Evolutionary conservation across 2,329 filamentous ascomycete species (phyloP).

Genomic region (Stagonosporopsis tanaceti): DNA sequence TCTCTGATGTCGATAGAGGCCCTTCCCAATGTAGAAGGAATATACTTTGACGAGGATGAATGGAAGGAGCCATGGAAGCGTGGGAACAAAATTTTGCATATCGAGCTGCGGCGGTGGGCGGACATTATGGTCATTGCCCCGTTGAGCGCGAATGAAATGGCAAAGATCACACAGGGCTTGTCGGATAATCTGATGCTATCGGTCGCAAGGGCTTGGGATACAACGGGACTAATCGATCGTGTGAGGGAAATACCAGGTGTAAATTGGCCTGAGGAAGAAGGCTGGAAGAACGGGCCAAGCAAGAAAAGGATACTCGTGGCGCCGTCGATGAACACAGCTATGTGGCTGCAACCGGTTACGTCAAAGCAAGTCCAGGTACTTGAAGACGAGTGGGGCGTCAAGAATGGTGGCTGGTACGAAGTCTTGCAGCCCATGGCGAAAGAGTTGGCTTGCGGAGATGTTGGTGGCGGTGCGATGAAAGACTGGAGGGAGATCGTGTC

Average conservation of each 20-base stretch:
- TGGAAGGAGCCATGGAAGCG: conserved; percentile 82
- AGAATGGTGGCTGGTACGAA: conserved; percentile 65
- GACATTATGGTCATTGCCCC: conserved; percentile 82
- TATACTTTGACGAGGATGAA: conserved; percentile 87
- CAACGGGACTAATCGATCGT: conserved; percentile 50
- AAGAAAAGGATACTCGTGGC: conserved; percentile 75
- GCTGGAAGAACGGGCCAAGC: conserved; percentile 30
- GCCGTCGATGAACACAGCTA: conserved; percentile 86
- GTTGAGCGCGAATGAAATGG: conserved; percentile 83
- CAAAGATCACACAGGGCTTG: conserved; percentile 81
- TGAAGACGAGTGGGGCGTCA: conserved; percentile 74
- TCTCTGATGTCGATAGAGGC: conserved; percentile 64
- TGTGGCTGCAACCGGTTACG: conserved; percentile 89
- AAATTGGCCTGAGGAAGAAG: conserved; percentile 27
- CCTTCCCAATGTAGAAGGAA: conserved; percentile 76
- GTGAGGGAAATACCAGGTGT: conserved; percentile 39
- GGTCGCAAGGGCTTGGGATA: conserved; percentile 89
- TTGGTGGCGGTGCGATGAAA: conserved; percentile 82
- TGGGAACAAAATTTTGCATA: conserved; percentile 84
- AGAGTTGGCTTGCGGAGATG: conserved; percentile 82
- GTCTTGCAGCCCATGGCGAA: conserved; percentile 78
- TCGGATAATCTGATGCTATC: conserved; percentile 77
- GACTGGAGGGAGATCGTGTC: conserved; percentile 79
- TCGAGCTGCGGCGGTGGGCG: conserved; percentile 85
- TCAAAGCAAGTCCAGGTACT: conserved; percentile 73